Base-by-base conservation (phyloP, 768 basidiomycete genomes). In the Boletus coccyginus region DNA sequence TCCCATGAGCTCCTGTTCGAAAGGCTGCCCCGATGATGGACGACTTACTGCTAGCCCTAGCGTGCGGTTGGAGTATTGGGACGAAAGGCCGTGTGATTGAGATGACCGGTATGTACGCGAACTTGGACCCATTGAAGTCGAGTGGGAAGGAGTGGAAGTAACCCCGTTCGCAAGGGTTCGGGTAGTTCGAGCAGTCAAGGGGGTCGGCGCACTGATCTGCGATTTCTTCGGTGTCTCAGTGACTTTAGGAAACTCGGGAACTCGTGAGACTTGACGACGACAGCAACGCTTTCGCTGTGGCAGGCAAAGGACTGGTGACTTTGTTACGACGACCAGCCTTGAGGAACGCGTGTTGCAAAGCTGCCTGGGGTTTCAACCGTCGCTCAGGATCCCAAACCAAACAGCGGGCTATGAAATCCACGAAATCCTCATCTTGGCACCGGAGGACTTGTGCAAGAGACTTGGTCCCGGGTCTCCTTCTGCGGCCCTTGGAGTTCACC, bases 311-410 rank as follows among this genome's bases (percentile, higher is more conserved):
- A 36, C 73, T 74, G 14, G 76, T 68, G 8, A 76, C 66, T 68
- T 83, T 87, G 19, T 73, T 61, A 52, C 81, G 82, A 46, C 83
- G 81, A 47, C 89, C 84, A 27, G 84, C 81, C 19, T 86, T 77
- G 56, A 97, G 80, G 75, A 94, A 98, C 12, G 91, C 89, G 73
- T 98, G 96, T 24, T 94, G 85, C 76, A 98, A 72, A 1, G 96
- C 96, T 11, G 89, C 82, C 63, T 94, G 90, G 5, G 96, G 96
- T 71, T 97, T 98, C 69, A 99, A 81, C 33, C 97, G 84, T 49
- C 92, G 84, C 65, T 98, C 96, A 10, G 97, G 97, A 75, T 99
- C 97, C 95, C 95, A 99, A 31, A 91, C 81, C n/a, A 99, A 79
- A 73, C 97, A 99, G 70, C 96, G 98, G 1, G 91, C 81, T 60